Evolutionary conservation across 306 rosid genomes (phyloP).

Genomic region (Dalbergia cochinchinensis): DNA sequence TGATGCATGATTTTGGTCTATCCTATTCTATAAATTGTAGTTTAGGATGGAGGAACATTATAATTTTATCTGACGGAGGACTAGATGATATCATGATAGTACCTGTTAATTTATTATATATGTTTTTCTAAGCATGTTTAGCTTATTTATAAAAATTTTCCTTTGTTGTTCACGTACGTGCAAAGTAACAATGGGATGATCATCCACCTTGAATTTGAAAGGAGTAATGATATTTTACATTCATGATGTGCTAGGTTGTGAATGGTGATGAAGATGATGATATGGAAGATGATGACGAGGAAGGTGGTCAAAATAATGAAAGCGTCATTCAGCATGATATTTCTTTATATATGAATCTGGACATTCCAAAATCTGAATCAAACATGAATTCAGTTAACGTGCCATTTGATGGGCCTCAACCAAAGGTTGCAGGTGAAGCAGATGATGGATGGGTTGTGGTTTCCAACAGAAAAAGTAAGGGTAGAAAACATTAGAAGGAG

Average conservation of each 20-base stretch:
- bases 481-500: slow-evolving; percentile 58
- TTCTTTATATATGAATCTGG: slow-evolving; percentile 52
- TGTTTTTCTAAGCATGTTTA: no score
- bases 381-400: slow-evolving; percentile 7
- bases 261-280: slow-evolving; percentile 46
- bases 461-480: slow-evolving; percentile 54
- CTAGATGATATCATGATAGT: not conserved
- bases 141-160: no score
- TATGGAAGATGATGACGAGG: slow-evolving; percentile 7
- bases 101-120: no score
- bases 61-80: not conserved
- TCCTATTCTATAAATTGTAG: not conserved
- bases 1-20: no score
- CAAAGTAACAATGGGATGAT: slow-evolving; percentile 10
- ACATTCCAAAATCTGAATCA: slow-evolving; percentile 42
- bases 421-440: slow-evolving; percentile 46
- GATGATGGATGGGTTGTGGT: slow-evolving; percentile 77
- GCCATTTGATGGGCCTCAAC: slow-evolving; percentile 39
- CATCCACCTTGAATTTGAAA: slow-evolving; percentile 17
- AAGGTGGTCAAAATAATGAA: slow-evolving; percentile 8
- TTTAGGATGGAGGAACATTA: no score
- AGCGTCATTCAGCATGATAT: slow-evolving; percentile 6
- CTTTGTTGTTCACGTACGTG: not conserved
- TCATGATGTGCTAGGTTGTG: slow-evolving; percentile 44
- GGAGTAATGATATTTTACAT: not conserved